phyloP scores from a whole-genome alignment of 305 asterid genomes.

The Plantago rigida region DNA sequence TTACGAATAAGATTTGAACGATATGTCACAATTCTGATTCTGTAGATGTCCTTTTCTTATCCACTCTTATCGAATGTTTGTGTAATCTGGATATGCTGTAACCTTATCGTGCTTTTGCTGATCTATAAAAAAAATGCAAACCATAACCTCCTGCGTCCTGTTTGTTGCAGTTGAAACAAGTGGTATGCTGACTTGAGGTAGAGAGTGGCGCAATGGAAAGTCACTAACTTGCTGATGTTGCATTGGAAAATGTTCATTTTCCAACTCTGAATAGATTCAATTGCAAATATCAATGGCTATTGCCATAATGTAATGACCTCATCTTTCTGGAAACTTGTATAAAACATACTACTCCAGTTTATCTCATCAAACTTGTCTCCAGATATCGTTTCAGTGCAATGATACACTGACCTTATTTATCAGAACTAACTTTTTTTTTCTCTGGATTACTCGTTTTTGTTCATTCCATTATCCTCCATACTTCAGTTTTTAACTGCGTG shows the following conservation, averaged over 20 bases:
- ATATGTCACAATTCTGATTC: too few species aligned
- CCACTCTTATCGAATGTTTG: neutral
- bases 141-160: neutral
- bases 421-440: slow-evolving; percentile 2
- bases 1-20: too few species aligned
- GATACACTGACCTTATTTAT: slow-evolving; percentile 20
- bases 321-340: slow-evolving; percentile 26
- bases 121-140: neutral
- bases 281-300: slow-evolving; percentile 21
- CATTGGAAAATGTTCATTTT: slow-evolving; percentile 1
- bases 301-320: slow-evolving; percentile 18
- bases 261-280: slow-evolving; percentile 13
- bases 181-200: slow-evolving; percentile 17
- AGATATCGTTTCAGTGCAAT: slow-evolving; percentile 23
- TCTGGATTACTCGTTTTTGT: slow-evolving; percentile 6
- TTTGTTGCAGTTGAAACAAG: slow-evolving; percentile 23
- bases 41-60: neutral
- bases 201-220: slow-evolving; percentile 27
- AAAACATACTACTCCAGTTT: slow-evolving; percentile 21
- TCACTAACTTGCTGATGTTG: slow-evolving; percentile 21
- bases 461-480: neutral
- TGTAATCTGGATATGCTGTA: slow-evolving; percentile 5
- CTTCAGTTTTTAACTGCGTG: too few species aligned
- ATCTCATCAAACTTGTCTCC: slow-evolving; percentile 23
- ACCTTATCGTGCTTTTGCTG: neutral